Base-by-base conservation (phyloP, 2,329 filamentous ascomycete species). In the Scedosporium aurantiacum region DNA sequence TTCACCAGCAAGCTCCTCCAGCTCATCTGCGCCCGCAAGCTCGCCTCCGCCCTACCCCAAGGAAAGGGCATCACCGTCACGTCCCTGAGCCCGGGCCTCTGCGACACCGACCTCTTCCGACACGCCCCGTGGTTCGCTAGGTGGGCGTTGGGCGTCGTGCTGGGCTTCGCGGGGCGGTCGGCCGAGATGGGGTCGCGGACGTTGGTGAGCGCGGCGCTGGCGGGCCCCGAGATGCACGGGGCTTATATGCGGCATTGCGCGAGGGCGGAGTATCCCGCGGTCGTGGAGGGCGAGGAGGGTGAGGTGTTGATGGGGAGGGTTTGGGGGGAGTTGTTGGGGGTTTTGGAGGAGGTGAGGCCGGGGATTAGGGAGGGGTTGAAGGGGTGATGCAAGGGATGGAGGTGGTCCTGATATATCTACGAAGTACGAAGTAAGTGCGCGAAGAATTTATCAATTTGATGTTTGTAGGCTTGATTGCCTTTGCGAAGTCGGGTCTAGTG, bases 21-120 rank as follows among this genome's bases (percentile, higher is more conserved):
- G 16, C 58, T 74, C 2, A 64, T 70, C 4, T 56, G 57, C 52
- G 67, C 70, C 52, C 66, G 68, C 16, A 62, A 61, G 50, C 58
- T 70, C 32, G 68, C 67, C 5, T 61, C 63, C 7, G 47, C 62
- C 2, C 5, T 57, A 1, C 63, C 10, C 64, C 68, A 45, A 50
- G 43, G 6, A 8, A n/a, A 5, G 5, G 66, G 70, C 10, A 76
- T 83, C 45, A 75, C 76, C 1, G 65, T 84, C 62, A 83, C 82
- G 66, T 72, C 73, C 63, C 63, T 81, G 21, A 81, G 81, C 61
- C 82, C 82, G 0, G 81, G 81, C 1, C 70, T 79, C 32, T 84
- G 81, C 66, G 72, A 80, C 47, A 77, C 78, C 0, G 70, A 75
- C 25, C 70, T 84, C 1, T 66, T 64, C 5, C 72, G 80, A 1